These are phyloP conservation scores for Pythium folliculosum DNA, from an alignment of 352 stramenopile genomes.

Conservation along the genomic window DNA sequence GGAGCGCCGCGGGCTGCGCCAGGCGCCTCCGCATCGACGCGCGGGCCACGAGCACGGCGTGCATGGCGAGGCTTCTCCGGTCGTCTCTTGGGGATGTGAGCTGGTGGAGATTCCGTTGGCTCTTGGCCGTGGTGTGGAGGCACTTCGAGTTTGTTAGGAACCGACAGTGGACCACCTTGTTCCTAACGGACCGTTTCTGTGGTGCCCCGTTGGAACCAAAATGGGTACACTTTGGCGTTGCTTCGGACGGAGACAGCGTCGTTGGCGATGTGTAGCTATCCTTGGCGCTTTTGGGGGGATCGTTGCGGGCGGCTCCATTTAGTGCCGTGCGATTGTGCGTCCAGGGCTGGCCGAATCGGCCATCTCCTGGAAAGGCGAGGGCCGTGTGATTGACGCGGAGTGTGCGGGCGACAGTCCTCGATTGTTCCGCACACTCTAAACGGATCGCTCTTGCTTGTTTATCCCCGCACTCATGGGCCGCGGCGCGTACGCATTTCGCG, in stretches of 20 bases:
- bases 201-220: not conserved
- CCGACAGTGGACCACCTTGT: not conserved
- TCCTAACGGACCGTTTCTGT: constrained; percentile 25
- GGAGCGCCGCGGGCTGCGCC: constrained; percentile 19
- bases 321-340: not conserved
- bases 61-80: constrained; percentile 9
- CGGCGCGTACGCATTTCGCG: constrained; percentile 27
- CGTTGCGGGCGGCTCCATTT: not conserved
- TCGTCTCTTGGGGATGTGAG: not conserved
- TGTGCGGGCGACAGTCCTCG: not conserved
- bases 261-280: not conserved
- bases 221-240: constrained; percentile 16
- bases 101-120: constrained; percentile 11
- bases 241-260: not conserved
- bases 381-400: not conserved
- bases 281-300: not conserved
- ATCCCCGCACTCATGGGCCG: constrained; percentile 14
- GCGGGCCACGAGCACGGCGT: constrained; percentile 24
- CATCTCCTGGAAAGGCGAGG: not conserved
- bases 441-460: not conserved
- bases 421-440: not conserved
- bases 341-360: not conserved
- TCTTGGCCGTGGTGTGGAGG: not conserved
- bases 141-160: constrained; percentile 24
- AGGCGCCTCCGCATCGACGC: constrained; percentile 29